Base-by-base conservation (phyloP, 73 alveolate genomes). In the Blepharisma stoltei region DNA sequence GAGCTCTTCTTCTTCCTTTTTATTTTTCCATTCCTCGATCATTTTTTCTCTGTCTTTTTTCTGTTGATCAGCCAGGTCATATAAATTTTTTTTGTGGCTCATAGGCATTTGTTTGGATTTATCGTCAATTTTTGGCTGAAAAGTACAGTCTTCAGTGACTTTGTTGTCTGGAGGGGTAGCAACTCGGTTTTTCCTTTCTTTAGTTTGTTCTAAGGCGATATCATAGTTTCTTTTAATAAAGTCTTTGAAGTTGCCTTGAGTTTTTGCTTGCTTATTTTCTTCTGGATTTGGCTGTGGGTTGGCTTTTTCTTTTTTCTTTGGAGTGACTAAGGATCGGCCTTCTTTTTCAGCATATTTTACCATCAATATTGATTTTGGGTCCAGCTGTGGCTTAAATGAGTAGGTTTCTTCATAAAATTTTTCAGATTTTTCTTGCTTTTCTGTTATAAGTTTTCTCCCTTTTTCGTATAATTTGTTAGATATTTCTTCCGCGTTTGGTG, bases 1-100 rank as follows among this genome's bases (percentile, higher is more conserved):
- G 68, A 41, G 18, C 25, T 69, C 79, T 23, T 69, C 79, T 67
- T 14, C 25, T 45, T 69, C 70, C 79, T 69, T 69, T 32, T 41
- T 41, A n/a, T 4, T 69, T 67, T 9, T 9, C 11, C 20, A 9
- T 41, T 41, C 70, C 76, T 25, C 43, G 2, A 20, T 41, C 11
- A 14, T n/a, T 14, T 20, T 9, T 18, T 41, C 43, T 21, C 25
- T 69, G 1, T 69, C 73, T 25, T 60, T 38, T 20, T 20, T 25
- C 5, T 25, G 14, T 60, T 38, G 73, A 60, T 14, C 73, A 20
- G 49, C 73, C 18, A 60, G 73, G 11, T 60, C 46, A 60, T 60
- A 60, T 9, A 60, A 25, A 25, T 60, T 38, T 8, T 14, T 25
- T 60, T 38, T 14, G 23, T 60, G 73, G 11, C 46, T 60, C 2